Conservation (phyloP, 805 yeast genomes). For the Ogataea naganishii region DNA sequence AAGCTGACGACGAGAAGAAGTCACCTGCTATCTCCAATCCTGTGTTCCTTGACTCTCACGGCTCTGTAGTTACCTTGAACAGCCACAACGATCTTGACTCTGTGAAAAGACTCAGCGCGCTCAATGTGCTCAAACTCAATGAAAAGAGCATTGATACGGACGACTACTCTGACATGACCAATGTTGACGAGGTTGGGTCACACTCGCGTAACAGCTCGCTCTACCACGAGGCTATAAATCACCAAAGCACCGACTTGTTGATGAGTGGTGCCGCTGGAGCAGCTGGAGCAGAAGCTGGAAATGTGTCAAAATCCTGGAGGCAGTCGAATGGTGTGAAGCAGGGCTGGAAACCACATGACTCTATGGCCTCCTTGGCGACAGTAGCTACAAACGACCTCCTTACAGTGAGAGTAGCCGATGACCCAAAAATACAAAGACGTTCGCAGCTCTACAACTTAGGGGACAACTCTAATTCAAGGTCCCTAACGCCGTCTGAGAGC, state of each 20-base stretch:
- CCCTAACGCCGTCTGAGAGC: constrained; percentile 15
- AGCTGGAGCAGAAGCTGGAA: constrained; percentile 14
- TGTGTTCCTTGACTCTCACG: constrained; percentile 22
- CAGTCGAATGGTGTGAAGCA: constrained; percentile 25
- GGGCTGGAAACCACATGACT: constrained; percentile 45
- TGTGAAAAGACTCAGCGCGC: constrained; percentile 34
- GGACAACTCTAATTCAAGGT: constrained; percentile 14
- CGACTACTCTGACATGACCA: constrained; percentile 43
- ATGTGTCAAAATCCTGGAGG: constrained; percentile 55
- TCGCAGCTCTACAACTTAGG: constrained; percentile 23
- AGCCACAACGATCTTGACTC: constrained; percentile 3
- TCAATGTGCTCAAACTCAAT: constrained; percentile 45
- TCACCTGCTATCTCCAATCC: constrained; percentile 30
- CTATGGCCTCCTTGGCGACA: constrained; percentile 68
- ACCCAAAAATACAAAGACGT: constrained; percentile 31
- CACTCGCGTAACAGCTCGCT: constrained; percentile 19
- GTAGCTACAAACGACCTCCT: constrained; percentile 79
- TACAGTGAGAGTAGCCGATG: constrained; percentile 70
- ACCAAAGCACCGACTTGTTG: constrained; percentile 31
- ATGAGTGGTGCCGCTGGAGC: constrained; percentile 15
- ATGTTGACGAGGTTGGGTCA: constrained; percentile 32
- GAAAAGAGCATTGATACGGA: constrained; percentile 27
- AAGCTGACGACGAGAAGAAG: constrained; percentile 18
- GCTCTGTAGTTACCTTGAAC: constrained; percentile 5
- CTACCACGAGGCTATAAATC: constrained; percentile 30